These are phyloP conservation scores for Myriosclerotinia curreyana DNA, from an alignment of 2,329 filamentous ascomycete genomes.

Conservation along the genomic window DNA sequence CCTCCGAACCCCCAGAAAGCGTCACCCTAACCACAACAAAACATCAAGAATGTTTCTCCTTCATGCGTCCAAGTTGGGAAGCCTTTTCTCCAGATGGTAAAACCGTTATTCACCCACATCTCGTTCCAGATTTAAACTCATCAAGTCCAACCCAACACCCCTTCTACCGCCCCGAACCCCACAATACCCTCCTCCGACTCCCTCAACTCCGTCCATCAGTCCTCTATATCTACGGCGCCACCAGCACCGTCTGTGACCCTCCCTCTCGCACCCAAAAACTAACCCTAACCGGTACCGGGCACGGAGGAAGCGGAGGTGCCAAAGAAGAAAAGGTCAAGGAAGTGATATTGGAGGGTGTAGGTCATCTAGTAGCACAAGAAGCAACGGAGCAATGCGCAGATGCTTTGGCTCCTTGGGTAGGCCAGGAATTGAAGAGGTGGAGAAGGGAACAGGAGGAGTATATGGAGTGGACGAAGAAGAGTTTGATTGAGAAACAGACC, in stretches of 20 bases:
- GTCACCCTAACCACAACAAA: conserved; percentile 79
- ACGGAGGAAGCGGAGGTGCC: conserved; percentile 65
- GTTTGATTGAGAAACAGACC: conserved; percentile 54
- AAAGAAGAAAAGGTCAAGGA: conserved; percentile 64
- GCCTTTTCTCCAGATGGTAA: conserved; percentile 38
- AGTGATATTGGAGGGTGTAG: conserved; percentile 60
- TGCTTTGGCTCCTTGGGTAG: conserved; percentile 55
- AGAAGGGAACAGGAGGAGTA: conserved; percentile 55
- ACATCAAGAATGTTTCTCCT: conserved; percentile 84
- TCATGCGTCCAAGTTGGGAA: conserved; percentile 58
- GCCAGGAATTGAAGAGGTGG: conserved; percentile 56
- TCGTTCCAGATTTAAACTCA: conserved; percentile 4
- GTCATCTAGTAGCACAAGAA: conserved; percentile 86
- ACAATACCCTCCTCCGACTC: conserved; percentile 54
- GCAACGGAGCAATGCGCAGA: conserved; percentile 64
- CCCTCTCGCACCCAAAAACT: conserved; percentile 57
- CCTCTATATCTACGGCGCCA: conserved; percentile 66
- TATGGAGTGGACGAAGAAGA: conserved; percentile 51
- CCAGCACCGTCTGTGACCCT: conserved; percentile 54
- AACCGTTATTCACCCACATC: conserved; percentile 39
- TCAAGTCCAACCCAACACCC: conserved; percentile 41
- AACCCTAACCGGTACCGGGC: conserved; percentile 59
- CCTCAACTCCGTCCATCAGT: conserved; percentile 60
- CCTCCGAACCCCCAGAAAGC: conserved; percentile 42
- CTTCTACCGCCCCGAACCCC: conserved; percentile 67